phyloP scores from a whole-genome alignment of 202 grass and related monocot species.

The Schoenoplectus triqueter region DNA sequence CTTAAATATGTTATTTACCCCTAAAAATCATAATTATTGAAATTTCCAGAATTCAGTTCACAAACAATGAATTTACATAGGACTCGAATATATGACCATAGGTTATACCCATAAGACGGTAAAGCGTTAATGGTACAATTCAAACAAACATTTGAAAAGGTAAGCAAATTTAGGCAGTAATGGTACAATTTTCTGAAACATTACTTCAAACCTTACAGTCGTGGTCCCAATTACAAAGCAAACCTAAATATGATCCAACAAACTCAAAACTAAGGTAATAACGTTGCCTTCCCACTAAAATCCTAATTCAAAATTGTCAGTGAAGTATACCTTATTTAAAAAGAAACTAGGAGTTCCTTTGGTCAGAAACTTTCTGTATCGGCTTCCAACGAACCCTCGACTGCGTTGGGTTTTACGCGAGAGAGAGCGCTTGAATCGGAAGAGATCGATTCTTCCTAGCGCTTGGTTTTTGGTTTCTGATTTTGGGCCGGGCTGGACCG shows the following conservation, averaged over 20 bases:
- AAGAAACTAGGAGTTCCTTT: too few species aligned
- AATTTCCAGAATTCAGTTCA: background rate
- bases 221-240: conserved; percentile 1
- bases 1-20: background rate
- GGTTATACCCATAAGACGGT: background rate
- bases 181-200: background rate
- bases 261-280: background rate
- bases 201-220: background rate
- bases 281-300: too few species aligned
- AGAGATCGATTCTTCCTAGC: too few species aligned
- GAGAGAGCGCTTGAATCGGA: too few species aligned
- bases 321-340: too few species aligned
- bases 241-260: background rate
- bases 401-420: too few species aligned
- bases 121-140: too few species aligned
- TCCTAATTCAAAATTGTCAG: background rate
- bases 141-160: too few species aligned
- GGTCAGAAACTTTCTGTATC: background rate
- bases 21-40: background rate
- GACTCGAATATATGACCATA: background rate
- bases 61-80: background rate
- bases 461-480: too few species aligned
- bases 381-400: background rate
- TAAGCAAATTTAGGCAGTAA: background rate
- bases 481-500: too few species aligned